Evolutionary conservation across 257 asterid genomes (phyloP), one percentile per base, ranked within the genome.

Genomic region (Nicotiana paniculata): DNA sequence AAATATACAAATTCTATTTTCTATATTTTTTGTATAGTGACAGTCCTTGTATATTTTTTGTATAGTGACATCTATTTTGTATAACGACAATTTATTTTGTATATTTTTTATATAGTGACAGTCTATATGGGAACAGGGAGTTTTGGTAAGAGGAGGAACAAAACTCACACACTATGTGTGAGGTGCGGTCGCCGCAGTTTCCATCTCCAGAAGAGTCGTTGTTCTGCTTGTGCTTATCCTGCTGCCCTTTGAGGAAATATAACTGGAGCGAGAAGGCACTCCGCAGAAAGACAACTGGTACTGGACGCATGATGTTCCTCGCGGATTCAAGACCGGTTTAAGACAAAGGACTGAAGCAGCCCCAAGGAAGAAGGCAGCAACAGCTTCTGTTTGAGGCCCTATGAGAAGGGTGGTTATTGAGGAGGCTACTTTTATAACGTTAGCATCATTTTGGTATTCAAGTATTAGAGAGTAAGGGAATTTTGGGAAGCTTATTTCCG

Each of bases 291-390:
- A 92, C 96, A 10, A 89, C 96, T 1, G 96, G 94, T 39, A 89
- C 93, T 51, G 96, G 94, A 13, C 94, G 94, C 51, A 92, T 90
- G 96, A 90, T 11, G 93, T 92, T 46, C 90, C 94, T 63, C 92
- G 96, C 84, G 85, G 96, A 86, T 92, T 92, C 91, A 92, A 92
- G 89, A 90, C 94, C 84, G 87, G 86, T 86, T 92, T 92, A 72
- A 92, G 96, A 90, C 18, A 83, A 92, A 97, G 97, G 35, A 91
- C 97, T 65, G 85, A 93, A 89, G 98, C 98, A 80, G 98, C 98
- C 35, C 98, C 98, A n/a, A 92, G 97, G 98, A 91, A 92, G 89
- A 92, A 91, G 91, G 93, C 81, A 24, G 90, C 91, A 11, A 91
- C 93, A 63, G 91, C 90, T 46, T 89, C 97, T 80, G 87, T 92